Base-by-base conservation (phyloP, 768 basidiomycete genomes). In the Russula abietina region DNA sequence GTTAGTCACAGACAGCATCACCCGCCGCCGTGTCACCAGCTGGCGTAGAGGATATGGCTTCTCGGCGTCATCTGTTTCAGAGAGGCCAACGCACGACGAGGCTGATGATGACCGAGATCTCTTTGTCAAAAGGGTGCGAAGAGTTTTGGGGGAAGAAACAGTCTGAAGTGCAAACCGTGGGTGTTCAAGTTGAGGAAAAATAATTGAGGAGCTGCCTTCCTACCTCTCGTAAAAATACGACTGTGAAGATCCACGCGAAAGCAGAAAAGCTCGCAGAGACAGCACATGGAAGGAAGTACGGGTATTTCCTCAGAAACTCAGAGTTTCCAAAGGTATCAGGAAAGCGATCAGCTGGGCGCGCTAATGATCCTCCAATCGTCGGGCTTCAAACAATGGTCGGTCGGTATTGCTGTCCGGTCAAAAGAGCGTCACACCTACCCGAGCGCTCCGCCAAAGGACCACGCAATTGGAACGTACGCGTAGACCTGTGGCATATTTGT, bases 271-370 rank as follows among this genome's bases (percentile, higher is more conserved):
- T 83, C 2, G 85, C 87, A 4, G 86, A 80, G 4, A 87, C 81
- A 11, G 85, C 80, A 62, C 87, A 89, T 4, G 88, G 81, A 49
- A 89, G 76, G 71, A 89, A 87, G 72, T 91, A 91, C 0, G 89
- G 89, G 71, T 86, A 88, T 30, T 76, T 73, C 66, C 77, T 79
- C 79, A 87, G 82, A 67, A 91, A 88, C 4, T 69, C 68, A 33
- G 75, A 77, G n/a, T 75, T 62, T 58, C 86, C 86, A 60, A 91
- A 91, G 7, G 80, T 55, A 12, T 70, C 67, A 1, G 88, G 87
- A 69, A 88, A 89, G 2, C 80, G 83, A 51, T 89, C 86, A 54
- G 79, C 78, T 3, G 89, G 89, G 36, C 77, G 80, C 8, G 88
- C 81, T 28, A 91, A 72, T 17, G 77, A 71, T 3, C 89, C 89